Percentiles rank a stretch among this genome's conserved stretches.
phyloP scores from a whole-genome alignment of 495 filamentous ascomycete genomes.

The Echria macrotheca region DNA sequence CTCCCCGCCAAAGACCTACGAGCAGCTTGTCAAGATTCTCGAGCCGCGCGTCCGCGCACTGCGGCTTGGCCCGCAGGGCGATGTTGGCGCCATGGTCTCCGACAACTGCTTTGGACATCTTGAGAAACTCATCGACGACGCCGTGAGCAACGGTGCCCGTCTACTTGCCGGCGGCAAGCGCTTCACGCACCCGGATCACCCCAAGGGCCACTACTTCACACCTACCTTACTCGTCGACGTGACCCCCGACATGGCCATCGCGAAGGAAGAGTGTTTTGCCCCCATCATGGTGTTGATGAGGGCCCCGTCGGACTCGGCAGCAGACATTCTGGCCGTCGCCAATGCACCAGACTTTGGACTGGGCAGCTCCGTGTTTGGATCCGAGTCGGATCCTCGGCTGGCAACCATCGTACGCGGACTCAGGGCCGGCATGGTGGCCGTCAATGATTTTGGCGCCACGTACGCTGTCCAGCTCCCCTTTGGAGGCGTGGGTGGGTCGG shows the following conservation, averaged over 20 bases:
- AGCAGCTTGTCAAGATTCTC: conserved; percentile 63
- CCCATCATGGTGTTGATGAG: conserved; percentile 82
- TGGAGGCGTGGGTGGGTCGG: conserved; percentile 78
- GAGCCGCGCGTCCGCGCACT: conserved; percentile 64
- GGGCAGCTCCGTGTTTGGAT: conserved; percentile 78
- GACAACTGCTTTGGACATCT: conserved; percentile 61
- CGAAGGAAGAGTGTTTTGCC: conserved; percentile 86
- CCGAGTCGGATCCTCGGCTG: conserved; percentile 37
- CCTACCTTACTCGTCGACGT: conserved; percentile 90
- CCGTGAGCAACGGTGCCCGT: conserved; percentile 68
- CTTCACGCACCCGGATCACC: conserved; percentile 60
- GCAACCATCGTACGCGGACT: conserved; percentile 56
- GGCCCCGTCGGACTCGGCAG: conserved; percentile 45
- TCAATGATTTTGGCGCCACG: conserved; percentile 91
- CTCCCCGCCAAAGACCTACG: conserved; percentile 67
- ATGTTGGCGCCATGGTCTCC: conserved; percentile 90
- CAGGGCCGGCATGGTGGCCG: conserved; percentile 79
- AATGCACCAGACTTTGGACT: conserved; percentile 76
- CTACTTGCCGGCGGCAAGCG: conserved; percentile 79
- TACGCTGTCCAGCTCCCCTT: conserved; percentile 94
- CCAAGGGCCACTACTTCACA: conserved; percentile 80
- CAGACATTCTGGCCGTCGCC: conserved; percentile 61
- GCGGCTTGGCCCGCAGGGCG: conserved; percentile 57
- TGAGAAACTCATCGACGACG: conserved; percentile 67
- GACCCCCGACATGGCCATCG: conserved; percentile 70